Conservation (phyloP, 257 asterid species). For the Cynanchum wilfordii region DNA sequence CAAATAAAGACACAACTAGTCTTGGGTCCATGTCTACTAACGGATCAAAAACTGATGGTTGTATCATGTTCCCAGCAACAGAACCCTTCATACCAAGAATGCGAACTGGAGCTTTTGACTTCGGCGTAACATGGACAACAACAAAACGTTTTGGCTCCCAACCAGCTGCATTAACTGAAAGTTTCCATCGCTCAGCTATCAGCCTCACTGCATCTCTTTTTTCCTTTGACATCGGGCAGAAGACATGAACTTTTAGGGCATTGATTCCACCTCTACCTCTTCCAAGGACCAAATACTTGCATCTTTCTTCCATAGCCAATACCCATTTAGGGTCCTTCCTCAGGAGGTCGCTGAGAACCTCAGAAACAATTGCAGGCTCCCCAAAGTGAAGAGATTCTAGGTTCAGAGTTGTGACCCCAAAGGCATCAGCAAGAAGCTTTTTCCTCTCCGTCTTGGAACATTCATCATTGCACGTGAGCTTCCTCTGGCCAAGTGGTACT, state of each 20-base stretch:
- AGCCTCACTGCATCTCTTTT: constrained; percentile 81
- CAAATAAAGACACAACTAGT: constrained; percentile 80
- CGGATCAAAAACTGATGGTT: constrained; percentile 66
- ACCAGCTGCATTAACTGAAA: constrained; percentile 75
- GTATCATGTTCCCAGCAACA: constrained; percentile 45
- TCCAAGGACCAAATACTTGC: constrained; percentile 77
- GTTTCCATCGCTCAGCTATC: constrained; percentile 96
- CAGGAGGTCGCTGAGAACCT: constrained; percentile 76
- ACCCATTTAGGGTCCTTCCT: constrained; percentile 97
- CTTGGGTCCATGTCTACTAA: constrained; percentile 94
- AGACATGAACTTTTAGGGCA: constrained; percentile 79
- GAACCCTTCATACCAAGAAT: constrained; percentile 60
- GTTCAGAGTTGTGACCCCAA: constrained; percentile 54
- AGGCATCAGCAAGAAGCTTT: constrained; percentile 90
- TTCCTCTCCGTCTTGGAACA: constrained; percentile 80
- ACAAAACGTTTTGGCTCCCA: constrained; percentile 98
- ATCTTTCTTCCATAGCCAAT: constrained; percentile 79
- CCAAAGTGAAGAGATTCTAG: constrained; percentile 85
- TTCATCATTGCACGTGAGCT: constrained; percentile 81
- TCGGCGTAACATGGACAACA: constrained; percentile 69
- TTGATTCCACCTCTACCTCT: constrained; percentile 66
- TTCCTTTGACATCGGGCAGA: constrained; percentile 78
- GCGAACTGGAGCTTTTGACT: constrained; percentile 82
- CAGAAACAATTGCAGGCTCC: constrained; percentile 67
- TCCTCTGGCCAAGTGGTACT: constrained; percentile 82